Conservation (phyloP, 768 basidiomycete genomes). For the Tylopilus cervinicoccineus region DNA sequence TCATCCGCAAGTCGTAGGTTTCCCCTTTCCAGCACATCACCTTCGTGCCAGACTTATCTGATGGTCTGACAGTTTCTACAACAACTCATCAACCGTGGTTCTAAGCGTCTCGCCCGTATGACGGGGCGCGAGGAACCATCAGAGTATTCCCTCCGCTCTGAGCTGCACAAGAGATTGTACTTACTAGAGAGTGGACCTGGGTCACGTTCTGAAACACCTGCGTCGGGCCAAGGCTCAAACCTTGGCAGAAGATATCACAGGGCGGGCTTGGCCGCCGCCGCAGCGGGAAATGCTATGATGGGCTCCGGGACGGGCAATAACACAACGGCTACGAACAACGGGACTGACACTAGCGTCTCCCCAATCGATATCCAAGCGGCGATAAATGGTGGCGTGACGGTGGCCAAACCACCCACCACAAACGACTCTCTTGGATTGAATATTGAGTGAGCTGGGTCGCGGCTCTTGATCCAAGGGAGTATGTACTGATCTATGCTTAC, state of each 20-base stretch:
- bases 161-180: conserved; percentile 41
- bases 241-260: conserved; percentile 11
- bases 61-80: conserved; percentile 48
- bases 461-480: background rate
- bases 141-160: conserved; percentile 41
- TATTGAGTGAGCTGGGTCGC: conserved; percentile 51
- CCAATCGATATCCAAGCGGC: conserved; percentile 36
- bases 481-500: conserved; percentile 1
- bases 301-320: background rate
- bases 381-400: conserved; percentile 37
- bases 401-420: conserved; percentile 38
- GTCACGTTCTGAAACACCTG: conserved; percentile 4
- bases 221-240: conserved; percentile 2
- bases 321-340: conserved; percentile 8
- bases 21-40: background rate
- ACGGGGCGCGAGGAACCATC: conserved; percentile 53
- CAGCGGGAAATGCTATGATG: conserved; percentile 1
- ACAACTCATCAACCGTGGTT: conserved; percentile 64
- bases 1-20: conserved; percentile 43
- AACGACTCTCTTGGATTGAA: conserved; percentile 60
- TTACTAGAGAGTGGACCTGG: conserved; percentile 30
- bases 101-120: conserved; percentile 66
- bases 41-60: background rate
- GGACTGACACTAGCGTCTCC: conserved; percentile 31
- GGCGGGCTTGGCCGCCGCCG: conserved; percentile 5